Evolutionary conservation across 2,329 filamentous ascomycete genomes (phyloP), one percentile per base, ranked within the genome.

Genomic region (Colletotrichum chrysophilum): DNA sequence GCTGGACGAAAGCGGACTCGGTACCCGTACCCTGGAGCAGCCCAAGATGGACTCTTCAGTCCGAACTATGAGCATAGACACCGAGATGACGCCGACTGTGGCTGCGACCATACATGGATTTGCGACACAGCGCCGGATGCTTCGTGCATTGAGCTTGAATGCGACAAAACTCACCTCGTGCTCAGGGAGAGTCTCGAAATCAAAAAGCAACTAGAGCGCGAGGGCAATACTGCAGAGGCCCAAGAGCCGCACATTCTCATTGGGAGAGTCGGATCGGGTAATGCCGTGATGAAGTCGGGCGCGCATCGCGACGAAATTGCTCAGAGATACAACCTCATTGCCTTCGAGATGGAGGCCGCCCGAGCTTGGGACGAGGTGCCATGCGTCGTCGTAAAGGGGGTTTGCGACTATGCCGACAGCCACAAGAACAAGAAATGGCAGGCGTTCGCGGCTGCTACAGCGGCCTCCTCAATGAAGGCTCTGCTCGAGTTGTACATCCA

Each of bases 211-310:
- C 7, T 48, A 14, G 3, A 66, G 75, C 43, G 78, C 14, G 38
- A 16, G 3, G 56, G 18, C 3, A 36, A 52, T 8, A 12, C 3
- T 4, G 2, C 16, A 21, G 21, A 5, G 9, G 26, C 18, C 7
- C 32, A 21, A 13, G 34, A 52, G 28, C 4, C 14, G 10, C 62
- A 32, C 8, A 56, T 68, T 3, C n/a, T 43, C 26, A 38, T 80
- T 24, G 79, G 78, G 1, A 28, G 71, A 21, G 81, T 88, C 26
- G 85, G 68, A 43, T 87, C 85, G 1, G 84, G 82, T 21, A 82
- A 88, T 66, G 80, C 78, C 1, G 84, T 88, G 3, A 84, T 89
- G 75, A 86, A 85, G 62, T 83, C 82, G 10, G 84, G 82, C 3
- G 38, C 78, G 12, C 77, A 83, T 34, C 82, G 86, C 13, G 86